Percentiles rank a stretch among this genome's conserved stretches.
phyloP scores from a whole-genome alignment of 768 basidiomycete genomes.

The Coprinellus micaceus region DNA sequence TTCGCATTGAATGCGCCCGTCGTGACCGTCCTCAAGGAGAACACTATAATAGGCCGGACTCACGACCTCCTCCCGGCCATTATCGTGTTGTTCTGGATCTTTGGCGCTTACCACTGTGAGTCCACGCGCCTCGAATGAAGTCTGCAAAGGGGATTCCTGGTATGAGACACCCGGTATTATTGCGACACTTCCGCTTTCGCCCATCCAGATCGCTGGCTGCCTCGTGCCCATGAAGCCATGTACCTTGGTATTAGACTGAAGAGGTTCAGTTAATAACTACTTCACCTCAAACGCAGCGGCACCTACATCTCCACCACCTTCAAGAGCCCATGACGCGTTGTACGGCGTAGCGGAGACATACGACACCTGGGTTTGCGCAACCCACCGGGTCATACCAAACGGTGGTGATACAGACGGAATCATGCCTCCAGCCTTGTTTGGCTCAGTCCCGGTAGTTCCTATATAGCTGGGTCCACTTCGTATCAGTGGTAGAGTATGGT shows the following conservation, averaged over 20 bases:
- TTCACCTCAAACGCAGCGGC: background rate
- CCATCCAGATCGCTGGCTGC: conserved; percentile 91
- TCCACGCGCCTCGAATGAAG: conserved; percentile 57
- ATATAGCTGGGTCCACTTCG: conserved; percentile 43
- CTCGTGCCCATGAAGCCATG: conserved; percentile 80
- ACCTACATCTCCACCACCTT: conserved; percentile 1
- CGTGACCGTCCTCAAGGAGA: conserved; percentile 46
- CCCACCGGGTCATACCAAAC: conserved; percentile 85
- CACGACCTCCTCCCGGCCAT: conserved; percentile 45
- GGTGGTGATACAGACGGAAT: conserved; percentile 74
- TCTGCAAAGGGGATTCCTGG: conserved; percentile 31
- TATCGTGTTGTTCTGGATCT: conserved; percentile 23
- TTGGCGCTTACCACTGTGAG: conserved; percentile 27
- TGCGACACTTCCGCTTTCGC: conserved; percentile 63
- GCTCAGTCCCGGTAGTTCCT: conserved; percentile 68
- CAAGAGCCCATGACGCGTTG: conserved; percentile 31
- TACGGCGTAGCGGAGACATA: conserved; percentile 73
- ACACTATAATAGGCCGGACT: conserved; percentile 57
- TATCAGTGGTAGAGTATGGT: too few relatives aligned
- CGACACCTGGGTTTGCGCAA: conserved; percentile 73
- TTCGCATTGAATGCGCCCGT: conserved; percentile 52
- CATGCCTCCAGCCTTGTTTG: conserved; percentile 73
- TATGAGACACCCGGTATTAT: conserved; percentile 52
- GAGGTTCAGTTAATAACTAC: background rate
- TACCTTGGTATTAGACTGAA: conserved; percentile 27